Evolutionary conservation across 495 filamentous ascomycete genomes (phyloP).

Genomic region (Elaphomyces granulatus): DNA sequence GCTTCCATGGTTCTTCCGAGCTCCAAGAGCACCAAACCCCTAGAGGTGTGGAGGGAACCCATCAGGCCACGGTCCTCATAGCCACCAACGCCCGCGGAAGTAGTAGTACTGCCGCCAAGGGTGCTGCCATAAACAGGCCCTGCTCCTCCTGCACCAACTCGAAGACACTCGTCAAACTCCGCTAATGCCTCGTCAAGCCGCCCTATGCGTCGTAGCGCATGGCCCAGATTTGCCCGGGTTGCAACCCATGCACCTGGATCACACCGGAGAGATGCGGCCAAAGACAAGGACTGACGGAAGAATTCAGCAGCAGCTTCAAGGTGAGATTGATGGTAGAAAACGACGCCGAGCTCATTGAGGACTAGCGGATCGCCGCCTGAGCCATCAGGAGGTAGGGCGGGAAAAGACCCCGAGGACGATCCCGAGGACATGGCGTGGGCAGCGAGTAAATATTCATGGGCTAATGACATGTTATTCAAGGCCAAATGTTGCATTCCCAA

Average conservation of each 20-base stretch:
- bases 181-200: slow-evolving; percentile 54
- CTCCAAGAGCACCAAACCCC: slow-evolving; percentile 58
- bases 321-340: slow-evolving; percentile 81
- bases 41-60: slow-evolving; percentile 32
- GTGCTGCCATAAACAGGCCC: slow-evolving; percentile 33
- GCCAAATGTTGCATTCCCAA: slow-evolving; percentile 97
- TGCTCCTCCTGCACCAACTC: slow-evolving; percentile 58
- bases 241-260: slow-evolving; percentile 77
- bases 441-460: slow-evolving; percentile 87
- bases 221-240: slow-evolving; percentile 75
- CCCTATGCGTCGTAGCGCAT: slow-evolving; percentile 66
- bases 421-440: slow-evolving; percentile 61
- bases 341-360: slow-evolving; percentile 89
- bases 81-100: slow-evolving; percentile 27
- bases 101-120: slow-evolving; percentile 25
- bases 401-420: slow-evolving; percentile 26
- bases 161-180: slow-evolving; percentile 70
- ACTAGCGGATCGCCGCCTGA: slow-evolving; percentile 68
- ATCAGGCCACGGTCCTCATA: slow-evolving; percentile 33
- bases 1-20: slow-evolving; percentile 50
- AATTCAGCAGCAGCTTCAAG: slow-evolving; percentile 54
- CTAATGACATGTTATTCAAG: slow-evolving; percentile 84
- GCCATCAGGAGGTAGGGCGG: slow-evolving; percentile 14
- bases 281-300: slow-evolving; percentile 57
- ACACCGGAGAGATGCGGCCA: slow-evolving; percentile 66